A percentile compares a stretch with the other conserved stretches of the same genome.
phyloP scores from a whole-genome alignment of 768 basidiomycete species.

The Naganishia vishniacii region DNA sequence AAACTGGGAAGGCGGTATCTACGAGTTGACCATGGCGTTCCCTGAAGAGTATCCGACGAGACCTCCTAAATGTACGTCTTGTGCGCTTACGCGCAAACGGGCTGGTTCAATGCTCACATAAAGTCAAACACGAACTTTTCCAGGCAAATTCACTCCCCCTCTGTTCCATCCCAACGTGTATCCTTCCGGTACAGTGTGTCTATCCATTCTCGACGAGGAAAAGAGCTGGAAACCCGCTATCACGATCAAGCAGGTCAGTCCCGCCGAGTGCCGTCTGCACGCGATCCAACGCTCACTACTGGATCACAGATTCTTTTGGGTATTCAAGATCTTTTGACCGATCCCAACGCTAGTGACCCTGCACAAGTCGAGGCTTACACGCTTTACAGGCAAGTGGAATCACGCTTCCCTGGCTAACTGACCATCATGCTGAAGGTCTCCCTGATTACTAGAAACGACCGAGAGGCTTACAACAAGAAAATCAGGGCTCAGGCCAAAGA shows the following conservation, averaged over 20 bases:
- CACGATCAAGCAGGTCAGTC: conserved; percentile 66
- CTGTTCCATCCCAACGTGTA: conserved; percentile 98
- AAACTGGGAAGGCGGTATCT: conserved; percentile 93
- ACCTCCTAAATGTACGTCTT: conserved; percentile 45
- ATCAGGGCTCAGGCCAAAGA: conserved; percentile 82
- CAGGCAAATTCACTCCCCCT: conserved; percentile 94
- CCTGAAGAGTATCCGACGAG: conserved; percentile 62
- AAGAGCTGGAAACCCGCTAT: conserved; percentile 99
- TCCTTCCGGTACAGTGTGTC: conserved; percentile 94
- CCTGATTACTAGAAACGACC: conserved; percentile 70
- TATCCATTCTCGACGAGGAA: conserved; percentile 96
- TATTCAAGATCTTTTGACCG: conserved; percentile 89
- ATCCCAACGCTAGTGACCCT: conserved; percentile 94
- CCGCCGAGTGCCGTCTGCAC: not conserved
- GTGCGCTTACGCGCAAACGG: not conserved
- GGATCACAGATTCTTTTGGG: conserved; percentile 77
- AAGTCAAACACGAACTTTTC: not conserved
- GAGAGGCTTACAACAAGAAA: conserved; percentile 78
- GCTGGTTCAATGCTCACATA: not conserved
- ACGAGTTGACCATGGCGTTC: conserved; percentile 87
- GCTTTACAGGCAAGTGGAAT: conserved; percentile 78
- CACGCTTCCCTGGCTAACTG: too few species aligned
- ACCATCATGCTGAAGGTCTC: conserved; percentile 4
- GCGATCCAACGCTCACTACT: not conserved
- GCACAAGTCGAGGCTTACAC: conserved; percentile 98